These are phyloP conservation scores for Fragaria nilgerrensis DNA, from an alignment of 306 rosid genomes.

Conservation along the genomic window DNA sequence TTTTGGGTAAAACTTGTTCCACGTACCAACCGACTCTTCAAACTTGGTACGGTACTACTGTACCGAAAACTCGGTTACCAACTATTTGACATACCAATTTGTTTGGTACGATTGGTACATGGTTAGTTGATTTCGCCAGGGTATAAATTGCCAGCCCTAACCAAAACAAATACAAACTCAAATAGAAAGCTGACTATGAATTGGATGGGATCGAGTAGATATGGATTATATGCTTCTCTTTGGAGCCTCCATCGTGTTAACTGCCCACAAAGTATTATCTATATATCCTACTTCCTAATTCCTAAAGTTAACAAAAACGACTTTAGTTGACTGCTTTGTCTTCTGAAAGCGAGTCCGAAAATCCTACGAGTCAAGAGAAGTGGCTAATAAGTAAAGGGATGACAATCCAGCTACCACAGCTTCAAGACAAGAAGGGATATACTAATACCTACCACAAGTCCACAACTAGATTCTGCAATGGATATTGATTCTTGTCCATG, in stretches of 20 bases:
- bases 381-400: conserved; percentile 34
- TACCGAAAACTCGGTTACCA: too few species aligned
- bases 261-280: too few species aligned
- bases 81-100: too few species aligned
- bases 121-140: too few species aligned
- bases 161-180: too few species aligned
- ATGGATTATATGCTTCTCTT: neutral
- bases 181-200: too few species aligned
- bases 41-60: too few species aligned
- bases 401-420: neutral
- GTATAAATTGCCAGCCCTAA: too few species aligned
- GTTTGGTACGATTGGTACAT: too few species aligned
- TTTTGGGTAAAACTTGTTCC: too few species aligned
- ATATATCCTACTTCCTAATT: too few species aligned
- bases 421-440: conserved; percentile 20
- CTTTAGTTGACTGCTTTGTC: neutral
- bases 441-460: neutral
- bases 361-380: conserved; percentile 27
- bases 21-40: too few species aligned
- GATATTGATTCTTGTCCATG: neutral
- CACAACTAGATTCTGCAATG: neutral
- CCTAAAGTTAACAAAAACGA: neutral
- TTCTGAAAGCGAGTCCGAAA: conserved; percentile 22
- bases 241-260: neutral
- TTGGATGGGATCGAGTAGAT: neutral